Percentiles rank a stretch among this genome's conserved stretches.
Conservation (phyloP, 1,139 yeast genomes). For the Blastobotrys illinoisensis region DNA sequence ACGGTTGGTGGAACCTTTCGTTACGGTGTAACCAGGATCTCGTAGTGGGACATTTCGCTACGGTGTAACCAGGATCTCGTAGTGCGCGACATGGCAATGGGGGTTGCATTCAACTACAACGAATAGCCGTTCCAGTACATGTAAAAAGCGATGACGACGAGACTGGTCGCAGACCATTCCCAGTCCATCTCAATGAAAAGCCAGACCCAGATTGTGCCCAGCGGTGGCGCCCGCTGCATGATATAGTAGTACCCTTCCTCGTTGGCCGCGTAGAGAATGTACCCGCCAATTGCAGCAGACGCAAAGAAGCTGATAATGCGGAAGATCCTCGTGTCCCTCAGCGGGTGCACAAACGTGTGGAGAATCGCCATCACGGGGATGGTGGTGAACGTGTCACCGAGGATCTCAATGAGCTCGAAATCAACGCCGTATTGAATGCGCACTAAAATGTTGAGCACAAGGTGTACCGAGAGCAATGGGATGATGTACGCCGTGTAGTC, state of each 20-base stretch:
- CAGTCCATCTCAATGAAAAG: conserved; percentile 37
- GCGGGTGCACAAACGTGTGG: conserved; percentile 27
- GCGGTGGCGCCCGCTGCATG: conserved; percentile 38
- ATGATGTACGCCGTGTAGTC: conserved; percentile 31
- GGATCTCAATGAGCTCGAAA: conserved; percentile 18
- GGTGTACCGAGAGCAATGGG: conserved; percentile 32
- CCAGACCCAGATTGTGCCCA: conserved; percentile 40
- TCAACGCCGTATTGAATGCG: conserved; percentile 31
- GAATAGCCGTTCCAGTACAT: conserved; percentile 29
- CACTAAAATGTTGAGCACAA: conserved; percentile 32
- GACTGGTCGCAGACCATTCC: conserved; percentile 31
- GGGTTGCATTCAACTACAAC: too few relatives aligned
- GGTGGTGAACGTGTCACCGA: conserved; percentile 23
- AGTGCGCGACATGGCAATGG: too few relatives aligned
- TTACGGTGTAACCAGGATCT: too few relatives aligned
- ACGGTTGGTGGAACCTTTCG: too few relatives aligned
- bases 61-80: too few relatives aligned
- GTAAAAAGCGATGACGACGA: conserved; percentile 29
- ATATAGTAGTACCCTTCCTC: conserved; percentile 37
- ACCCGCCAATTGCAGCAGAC: conserved; percentile 30
- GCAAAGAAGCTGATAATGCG: conserved; percentile 22
- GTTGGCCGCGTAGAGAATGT: conserved; percentile 32
- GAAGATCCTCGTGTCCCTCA: conserved; percentile 19
- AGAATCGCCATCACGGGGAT: conserved; percentile 28
- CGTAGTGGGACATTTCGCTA: too few relatives aligned